phyloP scores from a whole-genome alignment of 2,329 filamentous ascomycete genomes.

The Fusarium euwallaceae region DNA sequence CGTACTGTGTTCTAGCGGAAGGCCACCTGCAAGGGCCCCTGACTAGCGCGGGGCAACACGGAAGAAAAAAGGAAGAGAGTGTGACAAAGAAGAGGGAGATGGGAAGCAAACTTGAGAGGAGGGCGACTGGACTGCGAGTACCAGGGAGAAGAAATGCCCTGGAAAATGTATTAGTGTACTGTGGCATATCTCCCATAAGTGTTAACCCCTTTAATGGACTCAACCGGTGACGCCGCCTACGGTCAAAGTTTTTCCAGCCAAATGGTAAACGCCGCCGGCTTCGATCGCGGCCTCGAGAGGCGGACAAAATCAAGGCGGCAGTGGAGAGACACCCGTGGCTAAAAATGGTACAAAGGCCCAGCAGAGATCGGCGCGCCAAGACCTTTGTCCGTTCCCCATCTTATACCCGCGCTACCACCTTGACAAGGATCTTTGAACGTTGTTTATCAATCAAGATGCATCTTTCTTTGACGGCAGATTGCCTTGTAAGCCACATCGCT shows the following conservation, averaged over 20 bases:
- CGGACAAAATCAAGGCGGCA: slow-evolving; percentile 20
- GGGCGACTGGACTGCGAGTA: neutral
- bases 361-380: slow-evolving; percentile 29
- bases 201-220: neutral
- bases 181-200: too few relatives aligned
- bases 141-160: neutral
- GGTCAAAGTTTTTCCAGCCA: slow-evolving; percentile 7
- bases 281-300: slow-evolving; percentile 4
- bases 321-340: slow-evolving; percentile 4
- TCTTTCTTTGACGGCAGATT: neutral
- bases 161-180: neutral
- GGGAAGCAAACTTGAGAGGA: neutral
- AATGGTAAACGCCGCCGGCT: slow-evolving; percentile 24
- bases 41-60: slow-evolving; percentile 37
- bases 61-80: slow-evolving; percentile 5
- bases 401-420: slow-evolving; percentile 10
- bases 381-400: slow-evolving; percentile 4
- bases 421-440: slow-evolving; percentile 25
- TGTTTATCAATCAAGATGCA: slow-evolving; percentile 36
- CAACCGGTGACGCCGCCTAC: neutral
- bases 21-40: slow-evolving; percentile 36
- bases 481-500: neutral
- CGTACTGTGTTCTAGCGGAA: slow-evolving; percentile 33
- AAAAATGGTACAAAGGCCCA: slow-evolving; percentile 1
- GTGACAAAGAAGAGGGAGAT: slow-evolving; percentile 1